Evolutionary conservation across 805 yeast species (phyloP), one percentile per base, ranked within the genome.

Genomic region (Jamesozyma hellenica): DNA sequence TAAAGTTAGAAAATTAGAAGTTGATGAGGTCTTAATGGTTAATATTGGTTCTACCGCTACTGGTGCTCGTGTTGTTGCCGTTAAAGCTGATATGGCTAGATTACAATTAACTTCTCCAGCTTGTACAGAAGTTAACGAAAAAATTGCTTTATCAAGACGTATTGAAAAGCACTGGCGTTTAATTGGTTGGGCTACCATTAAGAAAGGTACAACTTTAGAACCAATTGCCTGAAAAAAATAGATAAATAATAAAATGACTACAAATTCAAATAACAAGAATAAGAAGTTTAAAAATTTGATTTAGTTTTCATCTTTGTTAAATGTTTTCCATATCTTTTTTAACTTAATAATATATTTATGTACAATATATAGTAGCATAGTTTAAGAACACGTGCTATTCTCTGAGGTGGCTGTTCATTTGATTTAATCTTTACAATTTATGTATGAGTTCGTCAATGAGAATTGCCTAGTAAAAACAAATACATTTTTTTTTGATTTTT

Each of bases 161-260:
- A 92, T 92, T 56, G 99, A 92, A 64, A 90, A 90, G 77, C 99
- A 92, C 67, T 92, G 96, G 95, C 92, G 99, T 75, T 75, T 92
- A 64, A 92, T 92, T 69, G 99, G 99, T 56, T 92, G 99, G 99
- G 99, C 98, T 54, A 87, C 95, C 38, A 90, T 88, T 63, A 83
- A 83, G 68, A 86, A 84, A 68, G 96, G 96, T 67, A 81, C 88
- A 45, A 80, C 88, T 42, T 74, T 83, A 61, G 94, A 83, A 59
- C 92, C 92, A 52, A 67, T 78, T 39, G 61, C 61, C 47, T 57
- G n/a, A n/a, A n/a, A n/a, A n/a, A n/a, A n/a, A n/a, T n/a, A n/a
- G n/a, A n/a, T n/a, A 57, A 51, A 28, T 33, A 32, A 16, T 21
- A 21, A 21, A 6, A 21, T 21, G 23, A 21, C 23, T 21, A 21